Base-by-base conservation (phyloP, 1,284 basidiomycete species). In the Sporisorium scitamineum region DNA sequence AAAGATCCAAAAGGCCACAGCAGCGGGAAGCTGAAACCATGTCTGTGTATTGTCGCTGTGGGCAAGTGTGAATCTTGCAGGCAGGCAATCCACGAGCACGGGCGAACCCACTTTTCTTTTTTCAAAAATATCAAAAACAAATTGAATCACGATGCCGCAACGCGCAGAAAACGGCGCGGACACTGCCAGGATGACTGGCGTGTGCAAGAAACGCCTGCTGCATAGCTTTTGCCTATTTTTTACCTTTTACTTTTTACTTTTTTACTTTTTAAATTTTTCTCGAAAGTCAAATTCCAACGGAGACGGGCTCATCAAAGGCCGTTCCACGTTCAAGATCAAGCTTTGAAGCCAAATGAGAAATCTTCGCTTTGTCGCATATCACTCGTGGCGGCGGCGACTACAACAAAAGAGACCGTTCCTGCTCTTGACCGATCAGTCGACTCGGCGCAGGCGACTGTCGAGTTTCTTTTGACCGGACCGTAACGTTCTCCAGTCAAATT, bases 121-220 rank as follows among this genome's bases (percentile, higher is more conserved):
- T 8, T 14, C 9, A 3, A 37, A 8, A 4, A 18, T 2, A 18
- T 18, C 14, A 18, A n/a, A 18, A 39, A n/a, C 37, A 34, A 51
- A 13, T 51, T 51, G 50, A 34, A n/a, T 48, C 47, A 48, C 27
- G 29, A 48, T 47, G 45, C 45, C 45, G 45, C 45, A 14, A 47
- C 26, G 26, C 29, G 27, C 47, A n/a, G 47, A 48, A 16, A 48
- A 29, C 27, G 27, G 47, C 16, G 29, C 31, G 47, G 47, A 39
- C 37, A 39, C 18, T 27, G 45, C 45, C 27, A 10, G 26, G 11
- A 39, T 39, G 37, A n/a, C n/a, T n/a, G n/a, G n/a, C n/a, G n/a
- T n/a, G n/a, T n/a, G 16, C 37, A 39, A 39, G 37, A 39, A n/a
- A 39, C 34, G 34, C 14, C 34, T 47, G 26, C 24, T 27, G 24